These are phyloP conservation scores for Neurospora sp. DNA, from an alignment of 495 filamentous ascomycete genomes.

Conservation along the genomic window DNA sequence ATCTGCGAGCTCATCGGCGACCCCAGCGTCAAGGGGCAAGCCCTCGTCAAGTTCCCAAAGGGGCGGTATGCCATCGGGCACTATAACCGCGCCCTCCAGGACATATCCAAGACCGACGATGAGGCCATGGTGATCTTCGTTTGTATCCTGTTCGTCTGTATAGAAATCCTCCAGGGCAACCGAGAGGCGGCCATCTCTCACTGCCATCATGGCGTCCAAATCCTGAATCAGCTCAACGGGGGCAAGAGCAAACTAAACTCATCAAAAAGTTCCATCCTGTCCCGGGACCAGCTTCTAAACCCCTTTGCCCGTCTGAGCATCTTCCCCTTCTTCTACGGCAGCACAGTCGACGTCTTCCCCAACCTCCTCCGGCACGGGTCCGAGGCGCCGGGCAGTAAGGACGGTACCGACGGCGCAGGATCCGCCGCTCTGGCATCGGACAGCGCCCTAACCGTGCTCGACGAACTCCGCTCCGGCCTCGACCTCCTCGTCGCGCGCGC, in stretches of 20 bases:
- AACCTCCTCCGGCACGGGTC: not conserved
- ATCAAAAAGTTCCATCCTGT: conserved; percentile 12
- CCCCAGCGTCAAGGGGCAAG: conserved; percentile 4
- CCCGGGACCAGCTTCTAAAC: conserved; percentile 20
- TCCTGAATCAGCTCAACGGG: conserved; percentile 15
- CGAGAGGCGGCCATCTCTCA: conserved; percentile 28
- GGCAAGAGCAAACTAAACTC: not conserved
- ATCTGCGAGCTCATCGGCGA: conserved; percentile 22
- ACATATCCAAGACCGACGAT: conserved; percentile 18
- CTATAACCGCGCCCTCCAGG: conserved; percentile 25
- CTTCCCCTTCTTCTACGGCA: conserved; percentile 26
- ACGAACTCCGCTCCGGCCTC: conserved; percentile 12
- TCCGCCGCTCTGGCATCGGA: not conserved
- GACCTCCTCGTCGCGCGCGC: conserved; percentile 20
- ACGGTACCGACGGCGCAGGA: conserved; percentile 2
- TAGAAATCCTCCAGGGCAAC: conserved; percentile 41
- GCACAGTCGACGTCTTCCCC: conserved; percentile 15
- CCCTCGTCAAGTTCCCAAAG: conserved; percentile 6
- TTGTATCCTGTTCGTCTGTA: conserved; percentile 47
- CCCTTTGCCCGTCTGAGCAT: conserved; percentile 26
- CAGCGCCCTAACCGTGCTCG: conserved; percentile 14
- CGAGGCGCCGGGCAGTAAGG: not conserved
- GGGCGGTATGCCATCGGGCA: conserved; percentile 19
- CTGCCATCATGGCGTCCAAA: conserved; percentile 28
- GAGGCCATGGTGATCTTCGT: conserved; percentile 34